These are phyloP conservation scores for Colletotrichum cuscutae DNA, from an alignment of 2,329 filamentous ascomycete species.

Conservation along the genomic window DNA sequence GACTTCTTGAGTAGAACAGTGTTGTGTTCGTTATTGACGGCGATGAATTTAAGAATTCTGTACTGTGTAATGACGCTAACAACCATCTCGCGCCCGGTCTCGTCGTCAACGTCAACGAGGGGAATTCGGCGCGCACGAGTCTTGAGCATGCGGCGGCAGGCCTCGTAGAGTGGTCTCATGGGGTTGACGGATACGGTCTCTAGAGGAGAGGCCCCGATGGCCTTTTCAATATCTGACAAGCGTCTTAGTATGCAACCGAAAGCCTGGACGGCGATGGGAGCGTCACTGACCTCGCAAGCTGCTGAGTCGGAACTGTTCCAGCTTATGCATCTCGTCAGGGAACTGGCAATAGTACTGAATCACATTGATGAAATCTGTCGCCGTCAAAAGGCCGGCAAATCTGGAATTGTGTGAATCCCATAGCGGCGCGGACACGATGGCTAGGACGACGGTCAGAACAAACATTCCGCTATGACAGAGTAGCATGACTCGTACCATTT, in stretches of 20 bases:
- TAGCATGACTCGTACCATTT: constrained; percentile 73
- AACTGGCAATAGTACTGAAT: constrained; percentile 99
- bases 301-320: constrained; percentile 93
- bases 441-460: constrained; percentile 55
- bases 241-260: constrained; percentile 17
- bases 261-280: neutral
- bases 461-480: constrained; percentile 28
- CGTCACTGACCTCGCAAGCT: constrained; percentile 80
- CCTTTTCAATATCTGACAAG: constrained; percentile 86
- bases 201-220: constrained; percentile 88
- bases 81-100: constrained; percentile 91
- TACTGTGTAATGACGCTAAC: constrained; percentile 98
- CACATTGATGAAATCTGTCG: constrained; percentile 97
- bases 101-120: constrained; percentile 91
- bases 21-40: constrained; percentile 87
- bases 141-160: constrained; percentile 92
- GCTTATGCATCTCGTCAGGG: constrained; percentile 86
- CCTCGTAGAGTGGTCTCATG: constrained; percentile 90
- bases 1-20: constrained; percentile 91
- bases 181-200: constrained; percentile 98
- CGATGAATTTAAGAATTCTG: constrained; percentile 97
- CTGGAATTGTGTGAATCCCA: constrained; percentile 96
- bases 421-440: constrained; percentile 95
- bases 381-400: constrained; percentile 94
- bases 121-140: constrained; percentile 94